A percentile compares a stretch with the other conserved stretches of the same genome.
Evolutionary conservation across 75 land plant species (phyloP).

Genomic region (Pinus albicaulis): DNA sequence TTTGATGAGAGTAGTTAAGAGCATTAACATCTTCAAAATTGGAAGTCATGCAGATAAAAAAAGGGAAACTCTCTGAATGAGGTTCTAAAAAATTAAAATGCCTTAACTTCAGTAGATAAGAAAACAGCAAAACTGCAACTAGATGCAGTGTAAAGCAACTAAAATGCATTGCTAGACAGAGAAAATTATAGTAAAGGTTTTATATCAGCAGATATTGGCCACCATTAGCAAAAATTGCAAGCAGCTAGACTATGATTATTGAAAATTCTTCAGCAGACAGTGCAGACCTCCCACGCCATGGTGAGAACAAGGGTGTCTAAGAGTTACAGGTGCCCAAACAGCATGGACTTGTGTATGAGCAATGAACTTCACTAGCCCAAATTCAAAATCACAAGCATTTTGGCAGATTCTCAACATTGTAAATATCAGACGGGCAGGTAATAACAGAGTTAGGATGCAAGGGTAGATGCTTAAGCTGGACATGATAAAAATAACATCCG

Average conservation of each 20-base stretch:
- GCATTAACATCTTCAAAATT: background rate
- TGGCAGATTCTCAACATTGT: too few species aligned
- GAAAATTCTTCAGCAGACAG: background rate
- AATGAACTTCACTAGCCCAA: too few species aligned
- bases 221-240: background rate
- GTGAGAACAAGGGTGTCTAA: too few species aligned
- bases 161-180: background rate
- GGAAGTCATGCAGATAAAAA: background rate
- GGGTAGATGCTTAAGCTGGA: too few species aligned
- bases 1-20: background rate
- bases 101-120: background rate
- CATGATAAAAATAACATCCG: too few species aligned
- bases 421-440: too few species aligned
- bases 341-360: too few species aligned
- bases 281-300: background rate
- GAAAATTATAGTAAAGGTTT: background rate
- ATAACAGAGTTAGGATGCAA: too few species aligned
- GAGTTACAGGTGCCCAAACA: too few species aligned
- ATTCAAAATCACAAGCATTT: too few species aligned
- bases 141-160: background rate
- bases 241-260: background rate
- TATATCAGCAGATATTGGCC: background rate
- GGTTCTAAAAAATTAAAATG: background rate
- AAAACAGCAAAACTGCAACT: background rate
- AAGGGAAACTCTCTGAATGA: background rate